These are phyloP conservation scores for Fusarium torulosum DNA, from an alignment of 2,329 filamentous ascomycete species.

Conservation along the genomic window DNA sequence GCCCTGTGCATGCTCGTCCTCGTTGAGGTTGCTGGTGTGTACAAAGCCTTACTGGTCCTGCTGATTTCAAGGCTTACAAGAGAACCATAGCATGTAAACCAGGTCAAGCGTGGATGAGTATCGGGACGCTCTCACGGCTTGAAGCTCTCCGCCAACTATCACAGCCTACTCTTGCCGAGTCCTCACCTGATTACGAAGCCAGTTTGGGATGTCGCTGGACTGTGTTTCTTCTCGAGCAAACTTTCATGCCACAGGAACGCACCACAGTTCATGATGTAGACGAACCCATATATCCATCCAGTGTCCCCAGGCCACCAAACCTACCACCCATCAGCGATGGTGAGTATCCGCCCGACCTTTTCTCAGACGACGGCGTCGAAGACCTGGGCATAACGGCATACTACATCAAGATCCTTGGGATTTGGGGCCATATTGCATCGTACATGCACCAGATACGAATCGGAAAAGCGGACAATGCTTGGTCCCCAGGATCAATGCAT, in stretches of 20 bases:
- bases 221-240: slow-evolving; percentile 13
- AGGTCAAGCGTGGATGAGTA: slow-evolving; percentile 19
- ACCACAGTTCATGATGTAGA: not conserved
- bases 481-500: slow-evolving; percentile 12
- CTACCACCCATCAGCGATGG: not conserved
- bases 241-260: slow-evolving; percentile 16
- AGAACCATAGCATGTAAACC: slow-evolving; percentile 2
- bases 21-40: slow-evolving; percentile 2
- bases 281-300: slow-evolving; percentile 5
- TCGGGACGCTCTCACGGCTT: slow-evolving; percentile 12
- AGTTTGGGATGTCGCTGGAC: slow-evolving; percentile 9
- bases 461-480: slow-evolving; percentile 2
- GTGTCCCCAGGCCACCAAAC: slow-evolving; percentile 3
- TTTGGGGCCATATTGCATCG: slow-evolving; percentile 16
- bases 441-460: slow-evolving; percentile 13
- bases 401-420: not conserved
- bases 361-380: slow-evolving; percentile 7
- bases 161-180: not conserved
- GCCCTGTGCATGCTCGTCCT: slow-evolving; percentile 14
- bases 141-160: slow-evolving; percentile 11
- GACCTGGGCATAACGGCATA: slow-evolving; percentile 18
- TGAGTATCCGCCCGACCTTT: slow-evolving; percentile 11
- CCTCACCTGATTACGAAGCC: not conserved
- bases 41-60: fast-evolving
- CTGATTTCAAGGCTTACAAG: fast-evolving